Base-by-base conservation (phyloP, 1,139 yeast species). In the Trichomonascaceae sp. region DNA sequence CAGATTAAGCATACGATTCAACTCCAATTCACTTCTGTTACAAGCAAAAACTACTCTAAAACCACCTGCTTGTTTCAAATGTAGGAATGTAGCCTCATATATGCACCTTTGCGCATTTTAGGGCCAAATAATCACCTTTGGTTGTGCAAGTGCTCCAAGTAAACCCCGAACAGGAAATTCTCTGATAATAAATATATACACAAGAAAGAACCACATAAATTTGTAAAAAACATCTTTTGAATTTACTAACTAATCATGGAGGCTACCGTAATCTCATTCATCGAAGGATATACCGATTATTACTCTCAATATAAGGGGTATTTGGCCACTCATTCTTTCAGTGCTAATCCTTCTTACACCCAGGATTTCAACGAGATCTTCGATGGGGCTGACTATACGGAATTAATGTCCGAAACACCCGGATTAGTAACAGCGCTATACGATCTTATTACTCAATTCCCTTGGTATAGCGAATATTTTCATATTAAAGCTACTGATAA, bases 391-490 rank as follows among this genome's bases (percentile, higher is more conserved):
- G 58, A 55, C 45, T 57, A 49, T 45, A 55, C 57, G 10, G 45
- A 54, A 10, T 51, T 55, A 9, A 47, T 58, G 30, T 47, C 47
- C 9, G 49, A 30, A 7, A 55, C 57, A 30, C 54, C 53, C 15
- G 58, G 51, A 7, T 43, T 58, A n/a, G 58, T 55, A 10, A 53
- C 61, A 10, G 59, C 52, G 9, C 49, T 57, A 49, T 58, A 58
- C 51, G 50, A 53, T 22, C 51, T 58, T 43, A 55, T 52, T 43
- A 58, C 58, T 10, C 57, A 56, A 44, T 51, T 58, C 39, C 61
- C 61, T 2, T 58, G 61, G 61, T 58, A 55, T 45, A 46, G 53
- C 27, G 47, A 18, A 12, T 44, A n/a, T 36, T 50, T 39, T 19
- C 22, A 43, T 17, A 17, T 30, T 10, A 46, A 19, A 15, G 22